Evolutionary conservation across 805 yeast genomes (phyloP).

Genomic region (Spathaspora arborariae): DNA sequence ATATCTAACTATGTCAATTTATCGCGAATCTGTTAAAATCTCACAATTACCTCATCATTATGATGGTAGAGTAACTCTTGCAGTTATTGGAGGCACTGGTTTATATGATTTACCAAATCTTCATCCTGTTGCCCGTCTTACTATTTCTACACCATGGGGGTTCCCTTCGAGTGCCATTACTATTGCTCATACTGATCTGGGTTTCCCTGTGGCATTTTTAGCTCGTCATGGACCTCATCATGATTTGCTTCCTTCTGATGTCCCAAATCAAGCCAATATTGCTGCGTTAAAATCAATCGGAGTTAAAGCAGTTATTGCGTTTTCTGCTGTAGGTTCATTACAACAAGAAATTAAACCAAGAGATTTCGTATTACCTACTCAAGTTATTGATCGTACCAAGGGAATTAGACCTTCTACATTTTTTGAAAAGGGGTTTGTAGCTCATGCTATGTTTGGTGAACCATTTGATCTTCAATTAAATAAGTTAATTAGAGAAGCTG

Average conservation of each 20-base stretch:
- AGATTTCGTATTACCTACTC: slow-evolving; percentile 95
- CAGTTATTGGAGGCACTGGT: slow-evolving; percentile 98
- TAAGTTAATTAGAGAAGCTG: slow-evolving; percentile 52
- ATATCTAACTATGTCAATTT: slow-evolving; percentile 25
- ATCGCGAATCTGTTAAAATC: slow-evolving; percentile 30
- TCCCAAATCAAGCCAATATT: slow-evolving; percentile 90
- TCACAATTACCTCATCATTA: slow-evolving; percentile 47
- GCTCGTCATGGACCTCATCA: slow-evolving; percentile 94
- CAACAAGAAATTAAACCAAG: slow-evolving; percentile 87
- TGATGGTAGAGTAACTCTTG: slow-evolving; percentile 69
- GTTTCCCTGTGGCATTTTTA: slow-evolving; percentile 86
- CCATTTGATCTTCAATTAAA: slow-evolving; percentile 83
- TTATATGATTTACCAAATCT: slow-evolving; percentile 80
- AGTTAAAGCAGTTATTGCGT: slow-evolving; percentile 84
- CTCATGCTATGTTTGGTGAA: slow-evolving; percentile 96
- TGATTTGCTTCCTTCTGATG: slow-evolving; percentile 85
- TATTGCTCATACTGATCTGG: slow-evolving; percentile 69
- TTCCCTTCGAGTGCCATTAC: slow-evolving; percentile 92
- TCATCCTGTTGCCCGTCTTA: slow-evolving; percentile 78
- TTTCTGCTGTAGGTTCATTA: slow-evolving; percentile 94
- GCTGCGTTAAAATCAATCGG: slow-evolving; percentile 91
- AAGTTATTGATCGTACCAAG: slow-evolving; percentile 94
- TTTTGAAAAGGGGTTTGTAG: slow-evolving; percentile 90
- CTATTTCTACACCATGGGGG: slow-evolving; percentile 96
- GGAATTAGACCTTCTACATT: slow-evolving; percentile 88